Base-by-base conservation (phyloP, 139 green algal species). In the Monoraphidium neglectum region DNA sequence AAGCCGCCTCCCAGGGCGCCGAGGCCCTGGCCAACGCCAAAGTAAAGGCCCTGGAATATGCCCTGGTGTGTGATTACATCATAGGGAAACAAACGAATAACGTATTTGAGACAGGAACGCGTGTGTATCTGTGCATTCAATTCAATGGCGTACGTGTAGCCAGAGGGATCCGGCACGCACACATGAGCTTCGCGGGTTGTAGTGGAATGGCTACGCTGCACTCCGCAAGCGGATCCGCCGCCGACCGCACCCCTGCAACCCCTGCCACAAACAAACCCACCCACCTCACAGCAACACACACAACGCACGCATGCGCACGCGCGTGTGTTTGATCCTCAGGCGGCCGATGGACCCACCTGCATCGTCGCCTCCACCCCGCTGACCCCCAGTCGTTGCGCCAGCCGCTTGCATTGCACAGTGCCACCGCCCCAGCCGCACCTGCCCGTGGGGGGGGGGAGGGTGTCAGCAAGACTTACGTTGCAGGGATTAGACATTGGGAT, bases 401-500 rank as follows among this genome's bases (percentile, higher is more conserved):
- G 60, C 26, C 53, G 15, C 68, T 86, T 88, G 72, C 72, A 78
- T 57, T 81, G 83, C 40, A 86, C 79, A 24, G 75, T 84, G 13
- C 79, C 83, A 1, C 79, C 84, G 26, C 77, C 77, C 84, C 84
- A 89, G 28, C 80, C 84, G 38, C 69, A 81, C 2, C 70, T 82
- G 71, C n/a, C n/a, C n/a, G n/a, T n/a, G n/a, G n/a, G n/a, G n/a
- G n/a, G n/a, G n/a, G n/a, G n/a, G n/a, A n/a, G n/a, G n/a, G n/a
- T n/a, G n/a, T n/a, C n/a, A n/a, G n/a, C n/a, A n/a, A n/a, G n/a
- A n/a, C n/a, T n/a, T n/a, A n/a, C n/a, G n/a, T n/a, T n/a, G n/a
- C n/a, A n/a, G n/a, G n/a, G n/a, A n/a, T n/a, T n/a, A n/a, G n/a
- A n/a, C n/a, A n/a, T n/a, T n/a, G n/a, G n/a, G n/a, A n/a, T n/a